Evolutionary conservation across 345 rosid genomes (phyloP), one percentile per base, ranked within the genome.

Genomic region (Microthlaspi erraticum): DNA sequence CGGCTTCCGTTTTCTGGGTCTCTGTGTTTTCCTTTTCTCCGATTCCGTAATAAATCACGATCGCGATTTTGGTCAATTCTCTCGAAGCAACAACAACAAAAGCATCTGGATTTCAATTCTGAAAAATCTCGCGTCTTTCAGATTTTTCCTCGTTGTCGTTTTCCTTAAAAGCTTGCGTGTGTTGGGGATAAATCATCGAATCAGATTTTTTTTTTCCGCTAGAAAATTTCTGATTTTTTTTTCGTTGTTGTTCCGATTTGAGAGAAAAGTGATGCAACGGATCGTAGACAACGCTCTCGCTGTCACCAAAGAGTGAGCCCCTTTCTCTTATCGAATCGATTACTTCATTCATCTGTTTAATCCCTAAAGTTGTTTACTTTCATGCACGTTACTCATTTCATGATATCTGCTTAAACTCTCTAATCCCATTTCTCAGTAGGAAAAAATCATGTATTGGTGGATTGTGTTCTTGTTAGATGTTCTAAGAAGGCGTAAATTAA

Each of bases 221-320:
- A 6, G 5, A 34, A 64, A 64, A 34, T 19, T 49, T 71, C 16
- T 41, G 6, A 12, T 34, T 36, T 66, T 58, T 39, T 52, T 39
- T 29, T 0, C 6, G 3, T 31, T 1, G n/a, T 12, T 38, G 5
- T 26, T 36, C 16, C 38, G 32, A 31, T 31, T 54, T 16, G 42
- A 23, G 71, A 66, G 23, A 33, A 14, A 33, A 43, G 78, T 64
- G 20, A 87, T 93, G 91, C 95, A 86, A 84, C 81, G 92, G 56
- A 72, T 89, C 65, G 97, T 91, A 60, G 99, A 94, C 74, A 79
- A 77, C 80, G 82, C 80, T 71, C 97, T 93, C 68, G 97, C 98
- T 75, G 88, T 93, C 2, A 52, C 89, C 77, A 94, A 94, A 80
- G 99, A 94, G 99, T 91, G 78, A 84, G 95, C 78, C 48, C 12